Percentiles rank a stretch among this genome's conserved stretches.
phyloP scores from a whole-genome alignment of 73 alveolate genomes.

The Paramecium bursaria region DNA sequence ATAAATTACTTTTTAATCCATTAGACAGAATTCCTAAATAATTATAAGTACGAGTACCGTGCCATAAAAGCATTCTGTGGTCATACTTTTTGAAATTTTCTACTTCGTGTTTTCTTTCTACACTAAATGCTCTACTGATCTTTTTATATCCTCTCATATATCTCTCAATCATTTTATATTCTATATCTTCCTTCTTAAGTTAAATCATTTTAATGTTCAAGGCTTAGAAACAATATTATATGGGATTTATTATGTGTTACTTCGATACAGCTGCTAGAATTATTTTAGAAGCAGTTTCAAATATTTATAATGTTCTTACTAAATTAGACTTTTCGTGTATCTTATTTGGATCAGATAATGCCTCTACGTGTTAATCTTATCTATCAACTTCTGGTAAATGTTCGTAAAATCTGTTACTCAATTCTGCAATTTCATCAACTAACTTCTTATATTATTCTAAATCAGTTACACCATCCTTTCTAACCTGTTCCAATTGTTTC shows the following conservation, averaged over 20 bases:
- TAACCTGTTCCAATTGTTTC: slow-evolving; percentile 70
- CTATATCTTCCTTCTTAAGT: slow-evolving; percentile 77
- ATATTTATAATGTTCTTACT: slow-evolving; percentile 81
- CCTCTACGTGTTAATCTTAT: slow-evolving; percentile 80
- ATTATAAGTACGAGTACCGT: slow-evolving; percentile 92
- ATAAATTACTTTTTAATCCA: slow-evolving; percentile 49
- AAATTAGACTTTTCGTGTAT: slow-evolving; percentile 74
- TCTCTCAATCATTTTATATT: slow-evolving; percentile 77
- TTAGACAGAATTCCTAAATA: slow-evolving; percentile 83
- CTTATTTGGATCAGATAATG: slow-evolving; percentile 74
- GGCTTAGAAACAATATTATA: slow-evolving; percentile 86
- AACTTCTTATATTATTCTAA: slow-evolving; percentile 6
- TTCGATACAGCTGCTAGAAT: slow-evolving; percentile 87
- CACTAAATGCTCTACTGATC: slow-evolving; percentile 79
- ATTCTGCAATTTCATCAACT: slow-evolving; percentile 44
- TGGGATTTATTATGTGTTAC: slow-evolving; percentile 82
- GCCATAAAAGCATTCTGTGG: slow-evolving; percentile 90
- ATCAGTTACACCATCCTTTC: slow-evolving; percentile 65
- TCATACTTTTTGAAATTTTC: slow-evolving; percentile 76
- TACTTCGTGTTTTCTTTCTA: slow-evolving; percentile 84
- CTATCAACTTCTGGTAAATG: slow-evolving; percentile 57
- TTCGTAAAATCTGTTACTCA: slow-evolving; percentile 69
- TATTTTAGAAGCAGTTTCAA: slow-evolving; percentile 91
- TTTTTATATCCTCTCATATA: slow-evolving; percentile 73
- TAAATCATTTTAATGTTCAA: slow-evolving; percentile 83